A percentile compares a stretch with the other conserved stretches of the same genome.
These are phyloP conservation scores for Trichoderma sp. DNA, from an alignment of 2,329 filamentous ascomycete species.

Conservation along the genomic window DNA sequence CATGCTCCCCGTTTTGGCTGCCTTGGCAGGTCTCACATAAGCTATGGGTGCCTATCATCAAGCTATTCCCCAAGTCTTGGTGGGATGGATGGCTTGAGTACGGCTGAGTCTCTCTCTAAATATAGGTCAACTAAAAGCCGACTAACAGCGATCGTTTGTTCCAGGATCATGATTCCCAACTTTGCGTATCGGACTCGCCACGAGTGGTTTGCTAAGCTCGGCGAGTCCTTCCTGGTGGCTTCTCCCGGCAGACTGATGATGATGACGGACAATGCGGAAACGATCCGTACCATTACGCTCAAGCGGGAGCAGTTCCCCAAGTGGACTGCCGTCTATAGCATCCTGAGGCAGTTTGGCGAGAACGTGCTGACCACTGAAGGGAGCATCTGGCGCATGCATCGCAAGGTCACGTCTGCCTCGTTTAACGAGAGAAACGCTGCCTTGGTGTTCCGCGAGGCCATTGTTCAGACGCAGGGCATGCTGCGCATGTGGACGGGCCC, in stretches of 20 bases:
- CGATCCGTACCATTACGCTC: conserved; percentile 61
- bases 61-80: conserved; percentile 50
- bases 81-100: conserved; percentile 61
- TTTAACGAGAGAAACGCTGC: conserved; percentile 76
- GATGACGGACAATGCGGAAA: conserved; percentile 61
- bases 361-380: conserved; percentile 73
- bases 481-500: conserved; percentile 53
- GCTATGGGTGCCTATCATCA: conserved; percentile 55
- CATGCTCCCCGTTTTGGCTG: conserved; percentile 47
- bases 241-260: conserved; percentile 53
- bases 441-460: conserved; percentile 61
- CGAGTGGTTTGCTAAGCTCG: conserved; percentile 55
- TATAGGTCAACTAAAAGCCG: neutral
- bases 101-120: conserved; percentile 27
- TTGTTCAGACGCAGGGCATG: conserved; percentile 61
- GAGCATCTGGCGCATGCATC: conserved; percentile 65
- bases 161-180: conserved; percentile 52
- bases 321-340: conserved; percentile 35
- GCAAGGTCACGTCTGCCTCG: conserved; percentile 66
- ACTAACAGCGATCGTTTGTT: conserved; percentile 28
- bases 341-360: conserved; percentile 55
- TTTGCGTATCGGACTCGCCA: conserved; percentile 57
- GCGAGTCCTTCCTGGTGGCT: conserved; percentile 64
- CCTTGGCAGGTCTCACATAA: conserved; percentile 54
- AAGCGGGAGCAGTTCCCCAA: conserved; percentile 66